Conservation (phyloP, 495 filamentous ascomycete genomes). For the Trichoderma orchidacearum region DNA sequence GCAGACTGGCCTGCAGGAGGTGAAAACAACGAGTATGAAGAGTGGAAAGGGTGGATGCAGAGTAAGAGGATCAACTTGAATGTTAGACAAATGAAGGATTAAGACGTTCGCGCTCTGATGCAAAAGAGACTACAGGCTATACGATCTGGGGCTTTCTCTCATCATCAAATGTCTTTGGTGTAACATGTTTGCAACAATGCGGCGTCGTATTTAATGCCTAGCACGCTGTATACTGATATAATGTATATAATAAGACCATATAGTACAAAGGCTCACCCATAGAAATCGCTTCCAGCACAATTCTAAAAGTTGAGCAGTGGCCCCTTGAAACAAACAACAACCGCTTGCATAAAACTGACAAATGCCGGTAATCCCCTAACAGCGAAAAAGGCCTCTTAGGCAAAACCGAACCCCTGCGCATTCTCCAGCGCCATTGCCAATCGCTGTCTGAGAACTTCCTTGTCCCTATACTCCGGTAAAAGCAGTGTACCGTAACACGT, state of each 20-base stretch:
- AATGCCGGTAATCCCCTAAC: too few species aligned
- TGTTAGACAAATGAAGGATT: constrained; percentile 76
- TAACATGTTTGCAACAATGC: too few species aligned
- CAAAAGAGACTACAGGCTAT: too few species aligned
- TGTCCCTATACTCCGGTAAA: constrained; percentile 65
- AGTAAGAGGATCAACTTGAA: constrained; percentile 83
- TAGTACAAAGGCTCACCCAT: too few species aligned
- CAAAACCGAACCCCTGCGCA: constrained; percentile 81
- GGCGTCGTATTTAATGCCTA: too few species aligned
- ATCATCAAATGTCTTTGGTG: too few species aligned
- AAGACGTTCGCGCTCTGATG: too few species aligned
- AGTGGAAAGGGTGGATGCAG: constrained; percentile 75
- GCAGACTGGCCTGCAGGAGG: constrained; percentile 54
- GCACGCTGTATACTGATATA: too few species aligned
- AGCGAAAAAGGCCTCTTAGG: too few species aligned
- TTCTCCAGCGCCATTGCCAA: constrained; percentile 75
- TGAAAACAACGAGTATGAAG: constrained; percentile 31
- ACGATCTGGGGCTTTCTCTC: too few species aligned
- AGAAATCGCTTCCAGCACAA: neutral
- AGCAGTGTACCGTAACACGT: constrained; percentile 85
- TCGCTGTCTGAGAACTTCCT: constrained; percentile 56
- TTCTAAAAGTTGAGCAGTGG: neutral
- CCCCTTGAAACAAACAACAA: too few species aligned
- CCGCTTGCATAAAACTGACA: too few species aligned
- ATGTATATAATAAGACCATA: neutral